These are phyloP conservation scores for Kregervanrija delftensis DNA, from an alignment of 805 yeast genomes.

Conservation along the genomic window DNA sequence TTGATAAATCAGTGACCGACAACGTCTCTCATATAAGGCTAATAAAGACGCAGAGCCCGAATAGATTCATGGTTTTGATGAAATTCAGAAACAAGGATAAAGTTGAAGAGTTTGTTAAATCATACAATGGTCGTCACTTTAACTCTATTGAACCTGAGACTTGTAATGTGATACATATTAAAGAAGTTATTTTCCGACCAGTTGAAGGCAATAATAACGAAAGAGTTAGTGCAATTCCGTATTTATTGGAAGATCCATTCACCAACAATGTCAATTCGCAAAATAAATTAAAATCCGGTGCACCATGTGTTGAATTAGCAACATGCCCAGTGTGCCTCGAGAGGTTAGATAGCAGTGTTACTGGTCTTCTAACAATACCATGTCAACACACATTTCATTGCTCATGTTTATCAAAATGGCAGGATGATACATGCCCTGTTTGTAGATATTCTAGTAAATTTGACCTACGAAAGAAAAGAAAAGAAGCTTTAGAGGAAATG, in stretches of 20 bases:
- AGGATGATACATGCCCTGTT: constrained; percentile 85
- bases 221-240: constrained; percentile 43
- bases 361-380: constrained; percentile 81
- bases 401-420: constrained; percentile 81
- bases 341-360: constrained; percentile 70
- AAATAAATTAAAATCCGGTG: constrained; percentile 9
- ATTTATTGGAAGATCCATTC: constrained; percentile 67
- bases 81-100: constrained; percentile 53
- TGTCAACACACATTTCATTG: constrained; percentile 94
- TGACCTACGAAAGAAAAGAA: constrained; percentile 5
- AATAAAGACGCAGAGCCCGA: constrained; percentile 55
- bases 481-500: constrained; percentile 15
- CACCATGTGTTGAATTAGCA: constrained; percentile 52
- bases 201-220: constrained; percentile 17
- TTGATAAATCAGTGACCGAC: constrained; percentile 54
- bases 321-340: constrained; percentile 92
- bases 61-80: constrained; percentile 69
- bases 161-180: constrained; percentile 72
- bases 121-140: constrained; percentile 67
- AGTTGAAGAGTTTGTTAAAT: constrained; percentile 60
- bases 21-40: constrained; percentile 67
- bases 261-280: constrained; percentile 27
- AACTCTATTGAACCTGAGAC: constrained; percentile 85
- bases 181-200: constrained; percentile 43
- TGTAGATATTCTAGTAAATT: constrained; percentile 64